Evolutionary conservation across 2,329 filamentous ascomycete genomes (phyloP), one percentile per base, ranked within the genome.

Genomic region (Penicillium concentricum): DNA sequence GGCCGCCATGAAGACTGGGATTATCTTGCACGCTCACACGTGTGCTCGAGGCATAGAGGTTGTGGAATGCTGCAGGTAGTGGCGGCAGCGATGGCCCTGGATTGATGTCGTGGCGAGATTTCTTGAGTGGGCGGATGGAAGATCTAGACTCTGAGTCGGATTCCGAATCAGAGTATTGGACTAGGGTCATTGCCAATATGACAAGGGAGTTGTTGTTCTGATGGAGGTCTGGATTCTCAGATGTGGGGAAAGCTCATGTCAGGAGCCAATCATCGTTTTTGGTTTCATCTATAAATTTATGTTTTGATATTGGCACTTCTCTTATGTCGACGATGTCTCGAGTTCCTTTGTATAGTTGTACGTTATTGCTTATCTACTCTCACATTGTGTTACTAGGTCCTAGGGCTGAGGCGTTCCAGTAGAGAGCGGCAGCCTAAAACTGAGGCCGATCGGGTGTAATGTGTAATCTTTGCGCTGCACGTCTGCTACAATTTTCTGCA

Each of bases 41-140:
- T 50, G 90, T 87, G 39, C 87, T 90, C 12, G 90, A 88, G 28
- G 92, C 89, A 75, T 99, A 97, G 53, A 97, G 82, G 72, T 97
- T 90, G 72, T 92, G 90, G 74, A 99, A 97, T 54, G 84, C 78
- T 13, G 86, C 75, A 9, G 92, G 93, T 22, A 97, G 81, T 9
- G 92, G 90, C 30, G 90, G 91, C 35, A 92, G 76, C 24, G 71
- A 68, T 46, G 68, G 48, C 20, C 39, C 51, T 10, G 68, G 65
- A 57, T 68, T 39, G 15, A n/a, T n/a, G 16, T 24, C 64, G 48
- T 58, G 60, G 22, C 65, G 61, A 30, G 55, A 56, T 52, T 61
- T 68, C 45, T 72, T 74, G 49, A 63, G 48, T 51, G 64, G 65
- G 2, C 5, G 38, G 54, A 60, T 61, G 39, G 57, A 61, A 34